phyloP scores from a whole-genome alignment of 2,329 filamentous ascomycete genomes.

The Neurospora crassa region DNA sequence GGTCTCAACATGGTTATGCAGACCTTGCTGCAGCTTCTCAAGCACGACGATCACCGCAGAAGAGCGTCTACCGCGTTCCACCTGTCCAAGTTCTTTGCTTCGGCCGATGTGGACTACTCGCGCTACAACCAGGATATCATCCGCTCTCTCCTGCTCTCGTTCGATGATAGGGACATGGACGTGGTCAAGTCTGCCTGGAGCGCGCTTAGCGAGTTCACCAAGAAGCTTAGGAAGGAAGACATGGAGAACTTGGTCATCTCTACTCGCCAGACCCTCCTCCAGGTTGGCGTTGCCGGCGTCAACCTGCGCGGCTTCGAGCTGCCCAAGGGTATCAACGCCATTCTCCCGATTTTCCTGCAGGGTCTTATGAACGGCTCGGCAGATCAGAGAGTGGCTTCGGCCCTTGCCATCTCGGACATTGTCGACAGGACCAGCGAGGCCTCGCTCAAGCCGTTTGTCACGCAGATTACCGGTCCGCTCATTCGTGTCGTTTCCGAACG shows the following conservation, averaged over 20 bases:
- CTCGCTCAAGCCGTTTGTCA: conserved; percentile 87
- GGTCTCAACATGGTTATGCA: conserved; percentile 95
- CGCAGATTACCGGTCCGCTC: conserved; percentile 91
- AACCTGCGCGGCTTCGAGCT: conserved; percentile 81
- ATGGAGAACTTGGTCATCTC: conserved; percentile 90
- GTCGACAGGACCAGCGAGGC: conserved; percentile 85
- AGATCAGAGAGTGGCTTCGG: conserved; percentile 85
- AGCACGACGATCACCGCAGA: conserved; percentile 84
- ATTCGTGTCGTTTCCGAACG: conserved; percentile 97
- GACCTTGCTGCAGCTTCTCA: conserved; percentile 75
- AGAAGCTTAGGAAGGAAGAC: conserved; percentile 87
- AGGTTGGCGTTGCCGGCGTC: conserved; percentile 78
- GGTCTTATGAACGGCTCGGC: conserved; percentile 93
- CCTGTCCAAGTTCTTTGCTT: conserved; percentile 76
- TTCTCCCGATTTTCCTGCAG: conserved; percentile 93
- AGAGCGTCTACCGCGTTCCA: conserved; percentile 71
- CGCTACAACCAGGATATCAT: conserved; percentile 95
- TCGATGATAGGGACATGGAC: conserved; percentile 73
- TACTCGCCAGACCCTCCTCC: conserved; percentile 75
- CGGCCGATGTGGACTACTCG: conserved; percentile 78
- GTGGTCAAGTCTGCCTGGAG: conserved; percentile 88
- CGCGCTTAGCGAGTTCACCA: conserved; percentile 78
- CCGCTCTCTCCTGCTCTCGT: conserved; percentile 79
- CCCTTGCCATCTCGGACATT: conserved; percentile 89
- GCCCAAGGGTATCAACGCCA: conserved; percentile 93